Evolutionary conservation across 1,284 basidiomycete genomes (phyloP).

Genomic region (Rhodotorula mucilaginosa): DNA sequence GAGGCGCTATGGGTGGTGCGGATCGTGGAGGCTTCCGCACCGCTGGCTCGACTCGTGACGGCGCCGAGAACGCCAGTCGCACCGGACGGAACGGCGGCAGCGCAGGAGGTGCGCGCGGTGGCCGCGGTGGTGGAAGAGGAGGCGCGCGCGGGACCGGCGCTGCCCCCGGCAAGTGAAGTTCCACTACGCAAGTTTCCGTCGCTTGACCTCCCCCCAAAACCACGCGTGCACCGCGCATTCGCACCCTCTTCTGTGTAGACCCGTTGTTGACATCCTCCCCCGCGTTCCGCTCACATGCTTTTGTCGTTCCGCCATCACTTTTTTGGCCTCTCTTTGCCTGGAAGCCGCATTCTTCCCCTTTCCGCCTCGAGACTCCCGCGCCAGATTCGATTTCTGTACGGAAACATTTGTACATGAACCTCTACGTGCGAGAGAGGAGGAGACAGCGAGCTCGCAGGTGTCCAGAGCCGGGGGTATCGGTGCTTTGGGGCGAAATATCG

Average conservation of each 20-base stretch:
- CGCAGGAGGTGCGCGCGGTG: slow-evolving; percentile 1
- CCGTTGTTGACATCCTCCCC: slow-evolving; percentile 4
- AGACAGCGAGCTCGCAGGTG: too few relatives aligned
- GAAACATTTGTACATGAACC: too few relatives aligned
- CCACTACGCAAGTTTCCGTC: too few relatives aligned
- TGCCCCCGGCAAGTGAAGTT: not conserved
- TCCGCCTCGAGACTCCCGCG: too few relatives aligned
- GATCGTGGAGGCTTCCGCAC: not conserved
- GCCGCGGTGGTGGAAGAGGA: not conserved
- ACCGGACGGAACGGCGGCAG: slow-evolving; percentile 1
- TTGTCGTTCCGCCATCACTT: not conserved
- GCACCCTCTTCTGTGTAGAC: not conserved
- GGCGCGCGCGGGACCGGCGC: not conserved
- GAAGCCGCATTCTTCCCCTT: too few relatives aligned
- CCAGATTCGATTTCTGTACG: too few relatives aligned
- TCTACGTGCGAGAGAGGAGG: too few relatives aligned
- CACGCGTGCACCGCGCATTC: not conserved
- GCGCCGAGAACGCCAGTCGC: not conserved
- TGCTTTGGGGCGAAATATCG: not conserved
- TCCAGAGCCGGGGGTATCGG: too few relatives aligned
- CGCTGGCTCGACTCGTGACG: not conserved
- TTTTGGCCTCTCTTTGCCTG: too few relatives aligned
- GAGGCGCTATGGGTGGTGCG: not conserved
- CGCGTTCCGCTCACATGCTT: not conserved
- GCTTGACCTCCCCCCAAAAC: not conserved